These are phyloP conservation scores for Penicillium sp. DNA, from an alignment of 2,329 filamentous ascomycete species.

Conservation along the genomic window DNA sequence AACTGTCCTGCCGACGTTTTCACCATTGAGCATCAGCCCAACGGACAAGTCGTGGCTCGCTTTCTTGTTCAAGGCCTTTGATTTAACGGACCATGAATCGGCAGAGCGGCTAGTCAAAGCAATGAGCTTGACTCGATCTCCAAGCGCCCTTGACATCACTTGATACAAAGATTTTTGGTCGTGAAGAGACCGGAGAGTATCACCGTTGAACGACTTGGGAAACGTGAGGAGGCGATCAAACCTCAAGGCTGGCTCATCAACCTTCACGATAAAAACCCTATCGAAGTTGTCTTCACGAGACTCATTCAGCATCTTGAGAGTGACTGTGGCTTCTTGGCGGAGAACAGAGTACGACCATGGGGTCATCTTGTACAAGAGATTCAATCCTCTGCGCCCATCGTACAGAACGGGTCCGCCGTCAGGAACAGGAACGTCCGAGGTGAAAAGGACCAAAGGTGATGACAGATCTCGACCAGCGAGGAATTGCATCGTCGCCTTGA, in stretches of 20 bases:
- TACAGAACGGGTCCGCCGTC: conserved; percentile 69
- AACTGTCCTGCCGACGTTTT: conserved; percentile 72
- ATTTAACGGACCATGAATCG: conserved; percentile 52
- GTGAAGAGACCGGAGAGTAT: conserved; percentile 32
- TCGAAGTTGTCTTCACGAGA: conserved; percentile 78
- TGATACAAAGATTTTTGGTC: conserved; percentile 55
- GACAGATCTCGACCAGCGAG: conserved; percentile 74
- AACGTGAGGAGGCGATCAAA: conserved; percentile 57
- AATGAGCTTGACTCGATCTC: conserved; percentile 71
- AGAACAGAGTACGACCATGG: conserved; percentile 77
- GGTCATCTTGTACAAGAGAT: conserved; percentile 88
- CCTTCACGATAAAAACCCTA: conserved; percentile 72
- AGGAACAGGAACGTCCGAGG: conserved; percentile 36
- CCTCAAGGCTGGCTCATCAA: conserved; percentile 53
- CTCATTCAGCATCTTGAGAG: conserved; percentile 74
- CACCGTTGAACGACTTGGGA: conserved; percentile 27
- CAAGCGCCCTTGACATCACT: conserved; percentile 69
- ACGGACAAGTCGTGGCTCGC: conserved; percentile 54
- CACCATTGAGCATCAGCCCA: conserved; percentile 71
- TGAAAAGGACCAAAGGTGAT: conserved; percentile 58
- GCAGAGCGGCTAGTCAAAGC: conserved; percentile 53
- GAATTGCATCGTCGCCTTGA: conserved; percentile 92
- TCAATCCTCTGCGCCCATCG: conserved; percentile 72
- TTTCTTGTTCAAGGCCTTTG: conserved; percentile 34
- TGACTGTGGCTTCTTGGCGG: conserved; percentile 71